Evolutionary conservation across 192 early-diverging fungal species (phyloP).

Genomic region (Phlyctochytrium bullatum): DNA sequence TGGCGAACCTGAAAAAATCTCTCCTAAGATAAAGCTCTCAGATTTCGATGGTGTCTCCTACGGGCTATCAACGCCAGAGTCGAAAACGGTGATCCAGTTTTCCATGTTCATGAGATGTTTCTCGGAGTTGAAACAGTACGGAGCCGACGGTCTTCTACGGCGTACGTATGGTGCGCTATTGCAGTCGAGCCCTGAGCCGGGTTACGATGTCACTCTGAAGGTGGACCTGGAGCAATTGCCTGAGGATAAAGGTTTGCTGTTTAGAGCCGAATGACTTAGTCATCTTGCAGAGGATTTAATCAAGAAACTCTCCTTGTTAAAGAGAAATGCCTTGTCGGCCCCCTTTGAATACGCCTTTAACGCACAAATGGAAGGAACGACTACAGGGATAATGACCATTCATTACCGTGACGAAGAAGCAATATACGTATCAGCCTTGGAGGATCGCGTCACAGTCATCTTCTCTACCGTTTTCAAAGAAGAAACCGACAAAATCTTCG

Average conservation of each 20-base stretch:
- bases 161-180: conserved; percentile 79
- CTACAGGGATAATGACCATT: conserved; percentile 81
- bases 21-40: conserved; percentile 64
- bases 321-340: conserved; percentile 91
- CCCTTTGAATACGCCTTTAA: conserved; percentile 90
- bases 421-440: conserved; percentile 84
- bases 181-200: conserved; percentile 33
- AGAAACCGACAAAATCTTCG: conserved; percentile 93
- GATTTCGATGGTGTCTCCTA: conserved; percentile 98
- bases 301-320: conserved; percentile 81
- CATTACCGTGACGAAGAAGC: conserved; percentile 94
- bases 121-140: conserved; percentile 73
- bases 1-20: conserved; percentile 36
- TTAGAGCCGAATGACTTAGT: background rate
- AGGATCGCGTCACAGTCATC: conserved; percentile 96
- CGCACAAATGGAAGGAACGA: conserved; percentile 73
- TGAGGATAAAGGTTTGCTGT: conserved; percentile 63
- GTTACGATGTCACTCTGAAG: conserved; percentile 79
- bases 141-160: conserved; percentile 78
- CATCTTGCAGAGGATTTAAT: conserved; percentile 60
- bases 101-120: conserved; percentile 87
- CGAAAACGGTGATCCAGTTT: conserved; percentile 51
- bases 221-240: conserved; percentile 80
- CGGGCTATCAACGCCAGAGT: conserved; percentile 67
- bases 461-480: conserved; percentile 97